Evolutionary conservation across 1,284 basidiomycete species (phyloP).

Genomic region (Ceratobasidium sp.): DNA sequence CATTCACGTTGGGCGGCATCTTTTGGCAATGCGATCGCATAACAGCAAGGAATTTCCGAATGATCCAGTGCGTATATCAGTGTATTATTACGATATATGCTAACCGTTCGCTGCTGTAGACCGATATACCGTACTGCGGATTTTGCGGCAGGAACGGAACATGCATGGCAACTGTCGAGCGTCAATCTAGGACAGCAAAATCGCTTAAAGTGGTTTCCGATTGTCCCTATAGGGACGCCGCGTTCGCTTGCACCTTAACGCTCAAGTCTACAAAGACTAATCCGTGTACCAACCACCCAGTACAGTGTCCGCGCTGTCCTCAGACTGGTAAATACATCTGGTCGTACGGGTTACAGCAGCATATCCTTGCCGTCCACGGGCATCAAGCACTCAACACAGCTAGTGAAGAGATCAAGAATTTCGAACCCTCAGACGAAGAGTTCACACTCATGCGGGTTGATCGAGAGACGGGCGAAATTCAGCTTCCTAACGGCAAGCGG

Average conservation of each 20-base stretch:
- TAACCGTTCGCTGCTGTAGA: neutral
- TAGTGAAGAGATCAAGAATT: neutral
- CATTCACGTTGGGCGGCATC: neutral
- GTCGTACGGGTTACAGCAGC: neutral
- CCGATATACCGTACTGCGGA: neutral
- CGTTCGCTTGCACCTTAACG: neutral
- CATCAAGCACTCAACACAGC: neutral
- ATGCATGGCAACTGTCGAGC: neutral
- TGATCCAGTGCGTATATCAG: neutral
- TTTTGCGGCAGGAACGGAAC: neutral
- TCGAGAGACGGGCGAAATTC: neutral
- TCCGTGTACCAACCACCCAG: constrained; percentile 9
- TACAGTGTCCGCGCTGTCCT: neutral
- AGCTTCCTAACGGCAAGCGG: neutral
- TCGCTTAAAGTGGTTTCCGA: neutral
- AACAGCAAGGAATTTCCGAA: too few relatives aligned
- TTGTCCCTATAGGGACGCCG: neutral
- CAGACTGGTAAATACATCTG: neutral
- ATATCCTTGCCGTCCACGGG: neutral
- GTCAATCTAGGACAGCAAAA: neutral
- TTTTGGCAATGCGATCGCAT: neutral
- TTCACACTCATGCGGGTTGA: neutral
- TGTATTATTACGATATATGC: neutral
- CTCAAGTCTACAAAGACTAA: neutral
- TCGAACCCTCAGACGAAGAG: neutral